Evolutionary conservation across 2,329 filamentous ascomycete genomes (phyloP).

Genomic region (Chaetomiaceae sp.): DNA sequence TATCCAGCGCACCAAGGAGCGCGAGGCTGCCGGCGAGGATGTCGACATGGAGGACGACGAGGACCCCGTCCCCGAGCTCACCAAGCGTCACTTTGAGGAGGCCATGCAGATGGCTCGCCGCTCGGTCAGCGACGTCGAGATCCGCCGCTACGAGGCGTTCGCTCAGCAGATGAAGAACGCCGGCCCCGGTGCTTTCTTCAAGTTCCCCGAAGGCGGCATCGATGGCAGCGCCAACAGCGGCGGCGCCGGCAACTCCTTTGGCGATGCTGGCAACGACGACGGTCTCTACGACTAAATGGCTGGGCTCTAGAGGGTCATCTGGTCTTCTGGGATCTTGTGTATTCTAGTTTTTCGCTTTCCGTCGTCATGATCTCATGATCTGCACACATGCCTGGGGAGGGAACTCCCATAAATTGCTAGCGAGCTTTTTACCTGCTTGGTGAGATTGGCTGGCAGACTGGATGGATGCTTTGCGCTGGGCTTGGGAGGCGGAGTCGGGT

Average conservation of each 20-base stretch:
- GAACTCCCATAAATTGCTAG: background rate
- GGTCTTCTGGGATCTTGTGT: conserved; percentile 27
- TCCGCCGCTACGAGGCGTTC: conserved; percentile 96
- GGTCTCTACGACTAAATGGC: conserved; percentile 84
- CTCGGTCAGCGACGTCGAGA: conserved; percentile 95
- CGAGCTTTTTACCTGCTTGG: background rate
- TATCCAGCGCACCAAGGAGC: conserved; percentile 85
- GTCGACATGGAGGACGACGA: conserved; percentile 84
- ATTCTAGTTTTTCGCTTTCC: conserved; percentile 40
- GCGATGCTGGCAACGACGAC: conserved; percentile 87
- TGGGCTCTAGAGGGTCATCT: background rate
- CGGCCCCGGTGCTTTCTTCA: conserved; percentile 94
- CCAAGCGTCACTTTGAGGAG: conserved; percentile 96
- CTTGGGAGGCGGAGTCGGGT: conserved; percentile 6
- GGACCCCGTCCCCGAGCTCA: conserved; percentile 93
- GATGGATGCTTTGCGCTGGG: background rate
- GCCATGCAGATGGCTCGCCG: conserved; percentile 92
- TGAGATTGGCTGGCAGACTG: background rate
- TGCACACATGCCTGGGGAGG: background rate
- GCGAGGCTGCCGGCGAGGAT: conserved; percentile 78
- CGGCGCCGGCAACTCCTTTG: conserved; percentile 63
- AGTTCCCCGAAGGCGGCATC: conserved; percentile 73
- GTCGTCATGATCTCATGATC: conserved; percentile 5
- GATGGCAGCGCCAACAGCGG: conserved; percentile 63
- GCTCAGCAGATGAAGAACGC: conserved; percentile 99